phyloP scores from a whole-genome alignment of 73 alveolate genomes.

The Paraurostyla sp. region DNA sequence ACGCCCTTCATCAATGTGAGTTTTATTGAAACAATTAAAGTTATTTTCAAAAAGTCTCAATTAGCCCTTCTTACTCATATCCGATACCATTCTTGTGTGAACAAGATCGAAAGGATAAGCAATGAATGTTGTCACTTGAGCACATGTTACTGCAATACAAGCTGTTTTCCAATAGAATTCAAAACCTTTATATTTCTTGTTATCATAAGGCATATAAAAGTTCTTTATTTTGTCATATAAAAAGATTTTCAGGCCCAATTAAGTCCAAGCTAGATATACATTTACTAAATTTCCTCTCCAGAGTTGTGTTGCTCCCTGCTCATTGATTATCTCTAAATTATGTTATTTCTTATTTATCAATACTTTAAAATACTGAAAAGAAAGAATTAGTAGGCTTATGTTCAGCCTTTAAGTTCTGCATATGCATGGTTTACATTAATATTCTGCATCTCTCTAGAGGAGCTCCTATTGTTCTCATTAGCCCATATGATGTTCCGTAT shows the following conservation, averaged over 20 bases:
- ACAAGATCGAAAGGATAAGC: constrained; percentile 66
- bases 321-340: constrained; percentile 35
- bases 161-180: constrained; percentile 49
- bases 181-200: constrained; percentile 15
- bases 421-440: constrained; percentile 42
- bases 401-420: constrained; percentile 18
- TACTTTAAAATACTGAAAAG: constrained; percentile 13
- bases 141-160: constrained; percentile 32
- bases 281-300: constrained; percentile 71
- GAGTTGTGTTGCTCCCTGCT: constrained; percentile 54
- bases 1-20: constrained; percentile 67
- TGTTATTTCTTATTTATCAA: background rate
- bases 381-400: constrained; percentile 25
- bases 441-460: constrained; percentile 74
- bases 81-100: constrained; percentile 62
- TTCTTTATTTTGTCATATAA: constrained; percentile 68
- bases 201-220: constrained; percentile 45
- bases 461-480: constrained; percentile 23
- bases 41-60: constrained; percentile 44
- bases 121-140: constrained; percentile 1
- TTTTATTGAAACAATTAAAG: constrained; percentile 71
- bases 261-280: background rate
- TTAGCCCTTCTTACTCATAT: constrained; percentile 33
- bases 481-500: constrained; percentile 23
- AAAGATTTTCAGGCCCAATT: constrained; percentile 12